Evolutionary conservation across 768 basidiomycete species (phyloP), one percentile per base, ranked within the genome.

Genomic region (Neoboletus magnificus): DNA sequence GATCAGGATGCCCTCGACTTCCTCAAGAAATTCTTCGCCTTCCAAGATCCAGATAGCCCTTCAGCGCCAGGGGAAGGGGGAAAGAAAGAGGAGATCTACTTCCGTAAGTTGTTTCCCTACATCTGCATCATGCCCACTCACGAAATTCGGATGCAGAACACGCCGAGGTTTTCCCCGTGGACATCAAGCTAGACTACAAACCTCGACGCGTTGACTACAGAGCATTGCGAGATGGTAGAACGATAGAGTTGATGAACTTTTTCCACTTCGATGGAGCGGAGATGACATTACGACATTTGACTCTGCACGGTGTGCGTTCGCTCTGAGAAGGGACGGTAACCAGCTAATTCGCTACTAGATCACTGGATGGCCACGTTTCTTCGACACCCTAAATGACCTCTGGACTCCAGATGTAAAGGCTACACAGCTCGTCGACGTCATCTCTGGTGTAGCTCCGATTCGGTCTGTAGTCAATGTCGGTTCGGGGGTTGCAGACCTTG

Each of bases 341-440:
- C 32, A 29, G 27, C 52, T 71, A 22, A 69, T 23, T 3, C 40
- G n/a, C 25, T 7, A n/a, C 47, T 63, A 98, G 96, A 82, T 98
- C 43, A 89, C 90, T 16, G 95, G 95, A n/a, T 94, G 93, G 91
- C 77, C 89, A 10, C 83, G 86, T 43, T 76, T 98, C 32, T 93
- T 92, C 59, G 90, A 94, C 61, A 81, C 91, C 42, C 76, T 99
- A n/a, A 97, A 98, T 62, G 96, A 98, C 65, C 76, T 98, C 25
- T 99, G 97, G 97, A 98, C 97, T 1, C 97, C 97, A 5, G 97
- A 99, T 70, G 97, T 99, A 50, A 98, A 98, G 71, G 94, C 97
- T 13, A 98, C 97, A 10, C 97, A 99, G 67, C 82, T 99, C 12
- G 92, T 92, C 16, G 96, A 98, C 60, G 91, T 99, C 48, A 91